Conservation (phyloP, 768 basidiomycete species). For the Lactarius tabidus region DNA sequence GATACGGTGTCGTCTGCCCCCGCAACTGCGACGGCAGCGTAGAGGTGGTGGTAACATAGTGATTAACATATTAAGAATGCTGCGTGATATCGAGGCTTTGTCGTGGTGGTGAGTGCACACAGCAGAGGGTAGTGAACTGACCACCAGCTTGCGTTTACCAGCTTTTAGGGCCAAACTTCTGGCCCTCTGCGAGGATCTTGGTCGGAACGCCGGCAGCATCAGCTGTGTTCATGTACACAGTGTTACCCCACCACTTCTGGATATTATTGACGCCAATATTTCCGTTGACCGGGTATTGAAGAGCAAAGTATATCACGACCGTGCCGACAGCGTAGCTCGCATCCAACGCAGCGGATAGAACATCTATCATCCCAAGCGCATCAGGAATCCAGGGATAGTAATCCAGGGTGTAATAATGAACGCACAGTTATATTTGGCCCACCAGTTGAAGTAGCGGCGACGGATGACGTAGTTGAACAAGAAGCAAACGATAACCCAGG, state of each 20-base stretch:
- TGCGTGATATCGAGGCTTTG: too few relatives aligned
- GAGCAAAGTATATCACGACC: slow-evolving; percentile 53
- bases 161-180: not conserved
- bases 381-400: slow-evolving; percentile 33
- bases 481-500: slow-evolving; percentile 37
- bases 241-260: slow-evolving; percentile 61
- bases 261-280: slow-evolving; percentile 35
- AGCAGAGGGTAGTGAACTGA: too few relatives aligned
- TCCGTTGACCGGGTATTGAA: slow-evolving; percentile 63
- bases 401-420: slow-evolving; percentile 1
- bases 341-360: slow-evolving; percentile 66
- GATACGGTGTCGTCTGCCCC: too few relatives aligned
- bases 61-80: too few relatives aligned
- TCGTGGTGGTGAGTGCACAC: too few relatives aligned
- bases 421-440: slow-evolving; percentile 36
- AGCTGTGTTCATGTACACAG: slow-evolving; percentile 23
- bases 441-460: slow-evolving; percentile 33
- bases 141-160: not conserved
- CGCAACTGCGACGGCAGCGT: too few relatives aligned
- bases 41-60: too few relatives aligned
- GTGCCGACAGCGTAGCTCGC: slow-evolving; percentile 56
- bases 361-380: slow-evolving; percentile 34
- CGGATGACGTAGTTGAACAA: slow-evolving; percentile 35
- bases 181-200: not conserved
- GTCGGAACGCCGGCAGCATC: not conserved